phyloP scores from a whole-genome alignment of 1,139 yeast genomes.

The Spencermartinsiella ligniputridi region DNA sequence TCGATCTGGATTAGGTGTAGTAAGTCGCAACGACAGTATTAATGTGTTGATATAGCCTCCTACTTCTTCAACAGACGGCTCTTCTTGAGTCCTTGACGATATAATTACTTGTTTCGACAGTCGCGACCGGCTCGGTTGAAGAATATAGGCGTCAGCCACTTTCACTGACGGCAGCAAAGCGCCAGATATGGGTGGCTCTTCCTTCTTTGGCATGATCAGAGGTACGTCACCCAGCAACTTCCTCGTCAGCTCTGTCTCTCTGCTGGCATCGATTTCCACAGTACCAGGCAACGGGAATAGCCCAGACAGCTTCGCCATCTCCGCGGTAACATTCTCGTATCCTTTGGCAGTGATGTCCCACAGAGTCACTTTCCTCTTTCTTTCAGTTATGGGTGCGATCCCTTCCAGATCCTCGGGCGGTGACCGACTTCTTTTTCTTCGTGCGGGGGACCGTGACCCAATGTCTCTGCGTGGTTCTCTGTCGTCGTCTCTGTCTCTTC shows the following conservation, averaged over 20 bases:
- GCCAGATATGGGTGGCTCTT: conserved; percentile 2
- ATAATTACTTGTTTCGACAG: conserved; percentile 49
- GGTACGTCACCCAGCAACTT: conserved; percentile 6
- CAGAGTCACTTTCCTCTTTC: conserved; percentile 45
- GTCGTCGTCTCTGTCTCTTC: conserved; percentile 4
- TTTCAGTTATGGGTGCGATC: conserved; percentile 42
- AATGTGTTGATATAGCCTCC: conserved; percentile 21
- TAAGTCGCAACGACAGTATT: conserved; percentile 19
- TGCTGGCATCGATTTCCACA: conserved; percentile 35
- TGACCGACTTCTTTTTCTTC: conserved; percentile 13
- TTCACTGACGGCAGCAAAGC: neutral
- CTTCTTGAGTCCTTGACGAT: conserved; percentile 37
- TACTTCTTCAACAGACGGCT: conserved; percentile 7
- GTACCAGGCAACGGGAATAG: conserved; percentile 74
- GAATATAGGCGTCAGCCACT: conserved; percentile 11
- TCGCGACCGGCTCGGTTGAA: conserved; percentile 24
- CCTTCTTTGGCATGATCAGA: conserved; percentile 3
- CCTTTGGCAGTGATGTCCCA: conserved; percentile 81
- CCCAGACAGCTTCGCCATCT: conserved; percentile 78
- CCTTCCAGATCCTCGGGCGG: conserved; percentile 27
- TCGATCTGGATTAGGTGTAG: conserved; percentile 3
- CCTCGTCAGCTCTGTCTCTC: conserved; percentile 4
- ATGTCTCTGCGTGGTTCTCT: conserved; percentile 1
- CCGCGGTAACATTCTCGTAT: conserved; percentile 71
- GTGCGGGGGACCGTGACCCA: conserved; percentile 13